Conservation (phyloP, 225 moss, liverwort and hornwort species). For the Sphagnum tenellum region DNA sequence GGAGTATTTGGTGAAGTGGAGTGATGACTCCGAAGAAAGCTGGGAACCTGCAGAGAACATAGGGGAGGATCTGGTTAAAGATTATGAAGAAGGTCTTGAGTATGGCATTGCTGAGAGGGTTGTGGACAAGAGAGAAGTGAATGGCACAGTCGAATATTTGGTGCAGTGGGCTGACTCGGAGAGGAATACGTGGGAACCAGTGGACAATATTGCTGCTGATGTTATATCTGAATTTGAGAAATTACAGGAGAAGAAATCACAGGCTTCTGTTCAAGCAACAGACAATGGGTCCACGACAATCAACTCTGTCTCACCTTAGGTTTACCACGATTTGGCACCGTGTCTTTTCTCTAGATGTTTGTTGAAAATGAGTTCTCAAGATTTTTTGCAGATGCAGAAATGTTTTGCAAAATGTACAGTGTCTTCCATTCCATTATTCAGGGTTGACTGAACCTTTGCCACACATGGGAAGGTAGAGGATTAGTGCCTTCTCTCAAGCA, state of each 20-base stretch:
- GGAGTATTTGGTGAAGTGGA: slow-evolving; percentile 93
- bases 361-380: too few species aligned
- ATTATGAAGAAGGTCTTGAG: slow-evolving; percentile 86
- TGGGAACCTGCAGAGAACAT: slow-evolving; percentile 70
- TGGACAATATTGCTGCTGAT: slow-evolving; percentile 71
- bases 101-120: slow-evolving; percentile 83
- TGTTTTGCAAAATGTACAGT: too few species aligned
- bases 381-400: too few species aligned
- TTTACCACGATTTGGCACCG: too few species aligned
- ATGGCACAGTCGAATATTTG: slow-evolving; percentile 62
- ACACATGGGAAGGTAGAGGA: too few species aligned
- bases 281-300: background rate
- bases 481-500: too few species aligned
- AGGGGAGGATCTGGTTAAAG: slow-evolving; percentile 79
- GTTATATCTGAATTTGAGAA: slow-evolving; percentile 58
- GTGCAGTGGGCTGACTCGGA: slow-evolving; percentile 77
- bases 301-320: too few species aligned
- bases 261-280: background rate
- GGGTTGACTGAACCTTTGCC: too few species aligned
- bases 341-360: too few species aligned
- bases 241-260: slow-evolving; percentile 7
- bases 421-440: too few species aligned
- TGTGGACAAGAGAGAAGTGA: slow-evolving; percentile 50
- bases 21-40: slow-evolving; percentile 66
- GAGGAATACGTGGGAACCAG: slow-evolving; percentile 69